Evolutionary conservation across 73 alveolate genomes (phyloP).

Genomic region (Blepharisma japonicum): DNA sequence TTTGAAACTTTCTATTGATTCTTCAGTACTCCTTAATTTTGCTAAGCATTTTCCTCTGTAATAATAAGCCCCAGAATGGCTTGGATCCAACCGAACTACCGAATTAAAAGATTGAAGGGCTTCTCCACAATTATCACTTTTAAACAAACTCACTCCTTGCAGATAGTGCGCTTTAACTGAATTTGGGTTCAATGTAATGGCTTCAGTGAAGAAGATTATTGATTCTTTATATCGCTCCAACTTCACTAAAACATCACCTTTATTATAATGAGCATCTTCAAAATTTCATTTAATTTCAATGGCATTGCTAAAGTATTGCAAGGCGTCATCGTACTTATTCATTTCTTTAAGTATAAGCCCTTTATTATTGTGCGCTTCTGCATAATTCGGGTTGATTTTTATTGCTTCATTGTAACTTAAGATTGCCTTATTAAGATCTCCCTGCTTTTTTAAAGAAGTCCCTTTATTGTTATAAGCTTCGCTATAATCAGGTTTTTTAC

Average conservation of each 20-base stretch:
- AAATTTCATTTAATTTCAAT: slow-evolving; percentile 78
- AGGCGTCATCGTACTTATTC: slow-evolving; percentile 90
- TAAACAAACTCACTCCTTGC: not conserved
- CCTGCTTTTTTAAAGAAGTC: slow-evolving; percentile 83
- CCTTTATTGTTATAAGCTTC: slow-evolving; percentile 94
- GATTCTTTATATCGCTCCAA: slow-evolving; percentile 91
- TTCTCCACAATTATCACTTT: slow-evolving; percentile 27
- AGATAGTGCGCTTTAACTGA: slow-evolving; percentile 71
- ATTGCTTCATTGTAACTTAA: slow-evolving; percentile 67
- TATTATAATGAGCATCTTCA: slow-evolving; percentile 92
- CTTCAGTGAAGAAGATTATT: slow-evolving; percentile 75
- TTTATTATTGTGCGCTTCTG: slow-evolving; percentile 79
- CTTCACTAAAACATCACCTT: slow-evolving; percentile 91
- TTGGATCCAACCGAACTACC: slow-evolving; percentile 44
- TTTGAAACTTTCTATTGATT: slow-evolving; percentile 35
- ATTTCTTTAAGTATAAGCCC: slow-evolving; percentile 96
- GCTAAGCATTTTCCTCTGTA: not conserved
- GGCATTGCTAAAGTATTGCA: slow-evolving; percentile 81
- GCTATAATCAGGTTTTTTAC: slow-evolving; percentile 85
- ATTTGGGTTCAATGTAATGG: slow-evolving; percentile 78
- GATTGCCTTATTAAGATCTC: slow-evolving; percentile 72
- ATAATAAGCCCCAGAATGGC: slow-evolving; percentile 56
- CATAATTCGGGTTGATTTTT: slow-evolving; percentile 63
- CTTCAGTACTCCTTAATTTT: slow-evolving; percentile 4
- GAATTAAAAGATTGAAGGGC: slow-evolving; percentile 52